Conservation (phyloP, 2,329 filamentous ascomycete genomes). For the Phoma sp. region DNA sequence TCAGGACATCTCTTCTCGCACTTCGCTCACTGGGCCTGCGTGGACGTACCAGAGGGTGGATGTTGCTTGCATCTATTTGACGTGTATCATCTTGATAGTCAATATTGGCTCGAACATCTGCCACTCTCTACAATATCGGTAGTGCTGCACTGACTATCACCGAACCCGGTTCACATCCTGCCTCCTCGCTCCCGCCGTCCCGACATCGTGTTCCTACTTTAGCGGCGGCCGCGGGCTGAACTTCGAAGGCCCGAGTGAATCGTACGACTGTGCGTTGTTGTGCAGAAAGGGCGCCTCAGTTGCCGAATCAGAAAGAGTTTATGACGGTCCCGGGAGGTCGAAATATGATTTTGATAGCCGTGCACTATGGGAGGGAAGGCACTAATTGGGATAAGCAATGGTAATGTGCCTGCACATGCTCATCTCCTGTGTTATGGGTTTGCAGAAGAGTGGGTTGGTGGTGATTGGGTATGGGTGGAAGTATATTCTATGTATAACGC, state of each 20-base stretch:
- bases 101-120: background rate
- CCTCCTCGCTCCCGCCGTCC: slow-evolving; percentile 35
- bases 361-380: background rate
- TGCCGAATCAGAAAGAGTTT: background rate
- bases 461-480: slow-evolving; percentile 52
- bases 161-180: slow-evolving; percentile 34
- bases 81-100: background rate
- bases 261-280: background rate
- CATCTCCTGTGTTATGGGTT: slow-evolving; percentile 58
- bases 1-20: background rate
- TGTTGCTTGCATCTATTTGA: background rate
- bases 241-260: background rate
- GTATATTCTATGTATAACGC: slow-evolving; percentile 38
- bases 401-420: background rate
- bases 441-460: slow-evolving; percentile 56
- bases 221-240: slow-evolving; percentile 6
- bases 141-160: background rate
- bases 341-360: background rate
- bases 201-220: too few species aligned
- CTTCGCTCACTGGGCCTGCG: background rate
- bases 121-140: too few species aligned
- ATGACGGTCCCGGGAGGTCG: background rate
- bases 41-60: background rate
- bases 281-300: background rate
- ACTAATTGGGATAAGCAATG: background rate